phyloP scores from a whole-genome alignment of 208 protist species.

The Trypanosoma congolense region DNA sequence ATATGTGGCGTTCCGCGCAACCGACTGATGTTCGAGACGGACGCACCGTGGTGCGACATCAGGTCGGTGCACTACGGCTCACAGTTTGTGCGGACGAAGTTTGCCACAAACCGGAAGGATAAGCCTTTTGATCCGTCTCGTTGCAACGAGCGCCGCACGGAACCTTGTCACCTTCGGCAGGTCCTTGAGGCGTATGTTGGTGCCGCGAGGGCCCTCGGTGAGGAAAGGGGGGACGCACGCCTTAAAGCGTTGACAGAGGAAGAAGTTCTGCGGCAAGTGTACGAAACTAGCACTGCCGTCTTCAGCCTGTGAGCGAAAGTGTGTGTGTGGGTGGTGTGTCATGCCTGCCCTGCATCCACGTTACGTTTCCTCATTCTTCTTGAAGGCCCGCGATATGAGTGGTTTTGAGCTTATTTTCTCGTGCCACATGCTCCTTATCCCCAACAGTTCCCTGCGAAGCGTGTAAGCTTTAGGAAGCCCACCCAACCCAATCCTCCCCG shows the following conservation, averaged over 20 bases:
- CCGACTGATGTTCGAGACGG: conserved; percentile 91
- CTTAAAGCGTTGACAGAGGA: conserved; percentile 27
- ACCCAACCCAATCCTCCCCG: too few relatives aligned
- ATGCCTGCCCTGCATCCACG: neutral
- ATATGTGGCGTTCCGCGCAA: conserved; percentile 61
- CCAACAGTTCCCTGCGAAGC: too few relatives aligned
- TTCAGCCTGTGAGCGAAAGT: conserved; percentile 26
- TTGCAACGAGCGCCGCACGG: conserved; percentile 87
- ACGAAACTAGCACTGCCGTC: conserved; percentile 39
- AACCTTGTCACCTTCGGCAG: conserved; percentile 85
- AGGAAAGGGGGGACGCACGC: conserved; percentile 10
- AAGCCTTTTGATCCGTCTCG: conserved; percentile 51
- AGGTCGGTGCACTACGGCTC: conserved; percentile 82
- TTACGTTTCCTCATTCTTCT: neutral
- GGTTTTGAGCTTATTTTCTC: too few relatives aligned
- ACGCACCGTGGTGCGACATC: conserved; percentile 94
- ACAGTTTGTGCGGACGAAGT: conserved; percentile 58
- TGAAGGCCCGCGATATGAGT: too few relatives aligned
- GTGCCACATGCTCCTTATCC: too few relatives aligned
- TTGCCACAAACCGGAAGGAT: conserved; percentile 50
- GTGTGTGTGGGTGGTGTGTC: neutral
- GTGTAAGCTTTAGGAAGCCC: too few relatives aligned
- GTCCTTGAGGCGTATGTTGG: conserved; percentile 71
- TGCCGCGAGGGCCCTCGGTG: conserved; percentile 6
- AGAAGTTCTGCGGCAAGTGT: conserved; percentile 27